Evolutionary conservation across 2,329 filamentous ascomycete genomes (phyloP), one percentile per base, ranked within the genome.

Genomic region (Alternaria sp.): DNA sequence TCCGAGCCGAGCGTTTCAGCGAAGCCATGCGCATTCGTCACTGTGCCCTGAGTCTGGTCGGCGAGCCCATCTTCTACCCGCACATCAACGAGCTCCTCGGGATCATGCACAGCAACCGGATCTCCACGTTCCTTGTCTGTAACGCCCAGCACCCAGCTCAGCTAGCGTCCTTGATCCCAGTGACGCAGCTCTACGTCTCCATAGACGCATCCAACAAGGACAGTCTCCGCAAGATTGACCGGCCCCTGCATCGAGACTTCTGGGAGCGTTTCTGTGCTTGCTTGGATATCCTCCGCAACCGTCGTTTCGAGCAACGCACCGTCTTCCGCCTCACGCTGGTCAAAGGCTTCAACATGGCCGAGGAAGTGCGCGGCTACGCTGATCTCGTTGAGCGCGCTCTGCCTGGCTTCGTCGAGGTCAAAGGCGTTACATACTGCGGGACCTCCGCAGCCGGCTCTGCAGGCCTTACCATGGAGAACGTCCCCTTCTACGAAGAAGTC

Each of bases 31-130:
- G 89, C 42, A 97, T 99, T 70, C 87, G 93, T 0, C 94, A 99
- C 80, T 99, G 94, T 77, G 95, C 95, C 0, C 83, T 99, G 46
- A 93, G 89, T 66, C 85, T 99, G 9, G 95, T 99, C 22, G 94
- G 95, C 68, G 94, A 99, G 79, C 94, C 94, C n/a, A 97, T 97
- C 70, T 98, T 98, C 82, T 98, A 98, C 78, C 95, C 95, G 9
- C 89, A 96, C 74, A 98, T 98, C 84, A 97, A 99, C 79, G 91
- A 94, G 74, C 94, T 98, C 73, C 83, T 96, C 1, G 85, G 82
- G 11, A 87, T 98, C 84, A 85, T 99, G 66, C 94, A 98, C 81
- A 82, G 79, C 12, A 91, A 96, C 77, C 90, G 88, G 69, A 97
- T 98, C 68, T 96, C 92, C 3, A 95, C 91, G 32, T 99, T 98